Evolutionary conservation across 306 rosid genomes (phyloP).

Genomic region (Abrus pulchellus): DNA sequence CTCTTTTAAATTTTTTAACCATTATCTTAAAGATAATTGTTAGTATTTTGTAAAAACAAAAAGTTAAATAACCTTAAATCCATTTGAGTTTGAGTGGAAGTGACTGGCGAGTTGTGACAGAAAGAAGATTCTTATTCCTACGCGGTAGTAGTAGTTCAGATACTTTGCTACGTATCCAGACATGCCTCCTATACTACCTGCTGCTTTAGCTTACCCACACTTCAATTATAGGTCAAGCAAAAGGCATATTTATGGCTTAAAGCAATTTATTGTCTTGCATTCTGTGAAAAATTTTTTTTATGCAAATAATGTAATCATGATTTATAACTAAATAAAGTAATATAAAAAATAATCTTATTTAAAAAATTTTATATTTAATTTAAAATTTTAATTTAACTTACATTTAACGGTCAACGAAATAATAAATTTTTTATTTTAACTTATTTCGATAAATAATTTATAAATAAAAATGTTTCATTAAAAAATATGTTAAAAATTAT

Average conservation of each 20-base stretch:
- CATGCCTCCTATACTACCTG: no score
- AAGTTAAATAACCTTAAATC: neutral
- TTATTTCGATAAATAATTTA: no score
- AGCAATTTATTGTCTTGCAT: neutral
- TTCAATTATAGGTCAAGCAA: neutral
- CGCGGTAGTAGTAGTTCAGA: neutral
- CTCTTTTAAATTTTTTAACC: no score
- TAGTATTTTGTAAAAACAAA: neutral
- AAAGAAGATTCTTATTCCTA: constrained; percentile 26
- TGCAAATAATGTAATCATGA: neutral
- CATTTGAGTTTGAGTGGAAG: neutral
- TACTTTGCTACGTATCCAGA: neutral
- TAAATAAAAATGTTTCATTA: no score
- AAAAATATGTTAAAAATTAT: neutral
- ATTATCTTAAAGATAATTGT: no score
- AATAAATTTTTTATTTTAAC: no score
- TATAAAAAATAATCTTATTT: neutral
- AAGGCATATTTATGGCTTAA: neutral
- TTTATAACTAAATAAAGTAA: neutral
- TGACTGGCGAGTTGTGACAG: neutral
- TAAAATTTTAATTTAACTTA: no score
- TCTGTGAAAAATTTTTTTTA: neutral
- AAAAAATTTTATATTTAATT: neutral
- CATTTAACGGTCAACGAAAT: no score
- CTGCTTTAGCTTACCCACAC: no score